Evolutionary conservation across 768 basidiomycete species (phyloP), one percentile per base, ranked within the genome.

Genomic region (Tubosaeta brunneosetosa): DNA sequence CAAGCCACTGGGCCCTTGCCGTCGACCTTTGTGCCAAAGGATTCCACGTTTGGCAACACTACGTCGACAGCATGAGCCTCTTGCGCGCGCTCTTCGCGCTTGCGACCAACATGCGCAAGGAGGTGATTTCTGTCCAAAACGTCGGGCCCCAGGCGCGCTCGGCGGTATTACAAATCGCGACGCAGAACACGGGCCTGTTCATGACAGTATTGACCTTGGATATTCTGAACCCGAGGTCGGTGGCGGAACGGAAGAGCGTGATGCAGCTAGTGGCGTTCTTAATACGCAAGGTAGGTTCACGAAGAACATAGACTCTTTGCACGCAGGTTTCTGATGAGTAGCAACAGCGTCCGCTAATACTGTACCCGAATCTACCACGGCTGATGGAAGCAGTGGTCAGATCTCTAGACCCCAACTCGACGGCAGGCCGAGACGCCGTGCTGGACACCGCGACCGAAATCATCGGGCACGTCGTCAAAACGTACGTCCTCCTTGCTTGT

Each of bases 341-440:
- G 3, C 9, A 29, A 29, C 60, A 93, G 88, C 85, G 88, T 61
- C 94, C 94, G 1, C 73, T 89, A 26, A 83, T 95, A 8, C 73
- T 98, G 40, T 87, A 91, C 58, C 82, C 89, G 3, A 88, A 86
- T 59, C 73, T 98, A 26, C 88, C 94, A 0, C 80, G 85, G 38
- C 73, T 97, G 42, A 86, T 93, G 69, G 97, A 98, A 65, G 93
- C 94, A 1, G 93, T 98, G 1, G 94, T 98, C 16, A 94, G 94
- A 66, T 97, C 93, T 0, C 75, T 99, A 51, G 95, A 99, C 70
- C 97, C 97, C 14, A 94, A 91, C 65, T 84, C 76, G 40, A 90
- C 76, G 0, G 68, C 79, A 5, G 80, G 81, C 63, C 80, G 86
- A 44, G 94, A 97, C 25, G 89, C 91, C 1, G 87, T 97, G 2